Conservation (phyloP, 306 rosid genomes). For the Medicago arabica region DNA sequence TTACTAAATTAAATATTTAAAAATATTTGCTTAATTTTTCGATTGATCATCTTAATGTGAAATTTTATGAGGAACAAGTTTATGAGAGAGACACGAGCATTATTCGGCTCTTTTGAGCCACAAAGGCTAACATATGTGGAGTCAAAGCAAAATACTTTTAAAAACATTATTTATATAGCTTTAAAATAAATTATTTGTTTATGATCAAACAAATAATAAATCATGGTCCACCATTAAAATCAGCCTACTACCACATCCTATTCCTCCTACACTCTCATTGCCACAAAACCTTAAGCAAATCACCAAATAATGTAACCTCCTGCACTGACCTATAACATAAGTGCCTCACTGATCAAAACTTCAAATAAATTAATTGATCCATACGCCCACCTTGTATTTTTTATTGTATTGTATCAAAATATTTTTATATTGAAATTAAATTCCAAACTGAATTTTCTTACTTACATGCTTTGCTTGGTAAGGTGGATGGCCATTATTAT, state of each 20-base stretch:
- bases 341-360: conserved; percentile 49
- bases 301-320: conserved; percentile 34
- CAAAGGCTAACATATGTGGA: no score
- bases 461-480: conserved; percentile 39
- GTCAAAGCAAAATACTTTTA: background rate
- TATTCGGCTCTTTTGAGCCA: no score
- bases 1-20: no score
- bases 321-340: conserved; percentile 36
- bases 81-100: no score
- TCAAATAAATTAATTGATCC: conserved; percentile 9
- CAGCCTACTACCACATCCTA: conserved; percentile 50
- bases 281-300: conserved; percentile 40
- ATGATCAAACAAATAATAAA: conserved; percentile 37
- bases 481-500: conserved; percentile 45
- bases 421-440: conserved; percentile 4
- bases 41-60: no score
- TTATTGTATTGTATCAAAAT: background rate
- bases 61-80: no score
- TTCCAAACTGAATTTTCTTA: conserved; percentile 33
- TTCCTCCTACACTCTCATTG: conserved; percentile 44
- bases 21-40: no score
- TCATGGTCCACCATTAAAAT: conserved; percentile 55
- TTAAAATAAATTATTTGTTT: conserved; percentile 7
- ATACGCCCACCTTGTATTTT: conserved; percentile 7
- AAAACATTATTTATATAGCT: background rate